Percentiles rank a stretch among this genome's conserved stretches.
These are phyloP conservation scores for Mrakia frigida DNA, from an alignment of 768 basidiomycete species.

Conservation along the genomic window DNA sequence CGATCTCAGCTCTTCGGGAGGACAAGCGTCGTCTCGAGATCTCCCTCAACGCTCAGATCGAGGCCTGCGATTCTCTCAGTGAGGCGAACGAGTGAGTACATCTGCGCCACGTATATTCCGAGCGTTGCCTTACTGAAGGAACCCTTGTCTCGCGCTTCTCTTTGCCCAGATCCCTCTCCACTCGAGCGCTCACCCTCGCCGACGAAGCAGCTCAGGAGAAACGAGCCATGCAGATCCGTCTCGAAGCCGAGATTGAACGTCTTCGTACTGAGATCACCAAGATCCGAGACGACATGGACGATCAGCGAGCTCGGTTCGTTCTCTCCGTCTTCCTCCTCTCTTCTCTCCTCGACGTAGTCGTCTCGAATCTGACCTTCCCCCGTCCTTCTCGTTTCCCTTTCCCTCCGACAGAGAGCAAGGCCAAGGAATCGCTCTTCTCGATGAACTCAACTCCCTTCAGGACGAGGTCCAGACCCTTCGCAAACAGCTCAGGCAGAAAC, in stretches of 20 bases:
- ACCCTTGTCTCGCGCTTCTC: not conserved
- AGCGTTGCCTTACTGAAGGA: not conserved
- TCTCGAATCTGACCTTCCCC: not conserved
- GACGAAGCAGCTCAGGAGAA: conserved; percentile 53
- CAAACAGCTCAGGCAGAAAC: conserved; percentile 14
- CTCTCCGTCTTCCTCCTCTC: too few species aligned
- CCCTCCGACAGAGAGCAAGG: conserved; percentile 62
- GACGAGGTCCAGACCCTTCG: conserved; percentile 46
- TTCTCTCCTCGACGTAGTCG: not conserved
- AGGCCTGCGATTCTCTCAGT: conserved; percentile 64
- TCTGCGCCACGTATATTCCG: not conserved
- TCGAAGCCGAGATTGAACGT: conserved; percentile 48
- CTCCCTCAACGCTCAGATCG: conserved; percentile 62
- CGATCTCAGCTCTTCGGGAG: conserved; percentile 36
- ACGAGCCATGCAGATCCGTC: conserved; percentile 53
- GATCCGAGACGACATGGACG: conserved; percentile 57
- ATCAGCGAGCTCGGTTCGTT: conserved; percentile 35
- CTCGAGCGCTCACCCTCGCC: conserved; percentile 64
- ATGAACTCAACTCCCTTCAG: conserved; percentile 79
- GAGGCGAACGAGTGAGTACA: conserved; percentile 61
- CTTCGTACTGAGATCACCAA: conserved; percentile 63
- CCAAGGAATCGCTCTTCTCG: conserved; percentile 75
- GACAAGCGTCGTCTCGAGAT: conserved; percentile 39
- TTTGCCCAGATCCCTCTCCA: conserved; percentile 53
- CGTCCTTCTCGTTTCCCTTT: not conserved